Base-by-base conservation (phyloP, 257 asterid genomes). In the Datura wrightii region DNA sequence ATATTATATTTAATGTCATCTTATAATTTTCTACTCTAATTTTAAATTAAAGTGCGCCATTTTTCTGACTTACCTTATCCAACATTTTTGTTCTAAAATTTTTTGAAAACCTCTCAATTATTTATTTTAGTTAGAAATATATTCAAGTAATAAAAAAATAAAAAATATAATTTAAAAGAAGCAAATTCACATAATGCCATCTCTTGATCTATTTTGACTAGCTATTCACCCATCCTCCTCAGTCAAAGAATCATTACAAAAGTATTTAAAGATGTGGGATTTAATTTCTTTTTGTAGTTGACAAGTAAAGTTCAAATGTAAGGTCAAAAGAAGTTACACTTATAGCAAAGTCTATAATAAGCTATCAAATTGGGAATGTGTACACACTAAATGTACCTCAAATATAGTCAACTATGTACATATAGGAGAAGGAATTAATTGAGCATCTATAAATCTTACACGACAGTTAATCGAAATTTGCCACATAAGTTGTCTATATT, bases 371-470 rank as follows among this genome's bases (percentile, higher is more conserved):
- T 79, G 36, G 36, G 52, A 54, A 41, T 36, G 70, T 19, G 82
- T 59, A 36, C 83, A 83, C 79, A 66, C 19, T 37, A 36, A 19
- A 10, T 48, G 10, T 24, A 24, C 60, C 44, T 48, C n/a, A 42
- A 10, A 44, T 36, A 5, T 50, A 66, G 86, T 86, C 89, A 86
- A 86, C 85, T 83, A 80, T 14, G 82, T 78, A 8, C 48, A 52
- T 34, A 78, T 78, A 78, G 82, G 15, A 31, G 46, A 76, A 24
- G 39, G 82, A 52, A 52, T 52, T 31, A 78, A 31, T 52, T 31
- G 82, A 31, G 63, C 63, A 55, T 52, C 14, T 52, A 52, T 53
- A 52, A 24, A 14, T 5, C 63, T 52, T 15, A 78, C 82, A 81
- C 48, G 66, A 65, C 87, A 85, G 34, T 48, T 70, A 70, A 85